Conservation (phyloP, 2,329 filamentous ascomycete genomes). For the Aschersonia sp. region DNA sequence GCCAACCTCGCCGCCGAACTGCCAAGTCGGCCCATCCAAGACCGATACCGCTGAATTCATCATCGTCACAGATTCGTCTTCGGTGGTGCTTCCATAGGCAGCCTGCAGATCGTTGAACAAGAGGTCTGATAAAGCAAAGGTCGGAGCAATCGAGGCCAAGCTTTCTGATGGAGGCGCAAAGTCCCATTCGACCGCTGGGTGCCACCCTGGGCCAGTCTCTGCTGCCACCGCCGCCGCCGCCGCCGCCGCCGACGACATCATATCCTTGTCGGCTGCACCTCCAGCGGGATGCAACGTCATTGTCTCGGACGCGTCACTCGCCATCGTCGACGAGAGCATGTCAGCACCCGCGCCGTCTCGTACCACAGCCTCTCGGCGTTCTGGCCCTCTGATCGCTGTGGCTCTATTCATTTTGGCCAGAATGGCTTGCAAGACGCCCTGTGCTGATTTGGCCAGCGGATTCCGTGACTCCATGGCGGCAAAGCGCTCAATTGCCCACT, state of each 20-base stretch:
- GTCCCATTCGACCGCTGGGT: constrained; percentile 17
- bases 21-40: constrained; percentile 18
- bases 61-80: neutral
- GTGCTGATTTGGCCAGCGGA: constrained; percentile 35
- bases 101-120: constrained; percentile 40
- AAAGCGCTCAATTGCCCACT: constrained; percentile 44
- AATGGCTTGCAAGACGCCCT: constrained; percentile 40
- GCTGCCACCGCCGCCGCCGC: neutral
- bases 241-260: neutral
- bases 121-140: constrained; percentile 42
- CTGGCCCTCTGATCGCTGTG: constrained; percentile 12
- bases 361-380: neutral
- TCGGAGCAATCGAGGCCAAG: constrained; percentile 35
- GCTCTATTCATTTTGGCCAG: constrained; percentile 37
- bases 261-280: neutral
- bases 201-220: neutral
- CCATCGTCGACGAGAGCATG: constrained; percentile 3
- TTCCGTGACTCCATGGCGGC: constrained; percentile 39
- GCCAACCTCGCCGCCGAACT: constrained; percentile 40
- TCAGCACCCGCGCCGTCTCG: neutral
- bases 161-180: constrained; percentile 27
- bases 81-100: constrained; percentile 13
- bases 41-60: neutral
- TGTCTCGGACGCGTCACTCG: no score
- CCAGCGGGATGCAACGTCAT: neutral